Conservation (phyloP, 805 yeast genomes). For the Sugiyamaella marilandica region DNA sequence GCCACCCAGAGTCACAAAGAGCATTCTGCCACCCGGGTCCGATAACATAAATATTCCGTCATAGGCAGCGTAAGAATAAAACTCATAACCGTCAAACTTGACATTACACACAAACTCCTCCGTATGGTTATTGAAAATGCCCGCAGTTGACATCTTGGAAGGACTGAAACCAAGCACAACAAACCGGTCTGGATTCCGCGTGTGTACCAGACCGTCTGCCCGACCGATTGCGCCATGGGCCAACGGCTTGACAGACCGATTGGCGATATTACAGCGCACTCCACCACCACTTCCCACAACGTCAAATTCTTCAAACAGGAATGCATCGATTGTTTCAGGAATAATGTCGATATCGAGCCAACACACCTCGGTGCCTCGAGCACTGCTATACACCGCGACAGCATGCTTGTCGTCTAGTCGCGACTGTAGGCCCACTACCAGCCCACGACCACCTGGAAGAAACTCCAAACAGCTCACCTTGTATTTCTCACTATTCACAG, state of each 20-base stretch:
- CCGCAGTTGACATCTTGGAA: background rate
- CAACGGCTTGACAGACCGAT: background rate
- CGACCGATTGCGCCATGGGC: background rate
- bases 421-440: background rate
- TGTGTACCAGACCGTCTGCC: background rate
- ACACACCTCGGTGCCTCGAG: background rate
- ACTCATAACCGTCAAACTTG: background rate
- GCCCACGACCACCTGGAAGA: background rate
- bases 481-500: background rate
- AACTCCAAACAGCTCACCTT: slow-evolving; percentile 2
- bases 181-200: background rate
- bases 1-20: background rate
- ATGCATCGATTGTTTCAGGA: background rate
- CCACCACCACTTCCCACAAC: background rate
- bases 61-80: background rate
- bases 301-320: background rate
- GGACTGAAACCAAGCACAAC: background rate
- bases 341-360: background rate
- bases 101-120: background rate
- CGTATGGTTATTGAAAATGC: background rate
- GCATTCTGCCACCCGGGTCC: background rate
- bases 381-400: background rate
- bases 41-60: background rate
- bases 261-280: background rate
- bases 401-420: background rate